Evolutionary conservation across 1,284 basidiomycete species (phyloP).

Genomic region (Naganishia albida): DNA sequence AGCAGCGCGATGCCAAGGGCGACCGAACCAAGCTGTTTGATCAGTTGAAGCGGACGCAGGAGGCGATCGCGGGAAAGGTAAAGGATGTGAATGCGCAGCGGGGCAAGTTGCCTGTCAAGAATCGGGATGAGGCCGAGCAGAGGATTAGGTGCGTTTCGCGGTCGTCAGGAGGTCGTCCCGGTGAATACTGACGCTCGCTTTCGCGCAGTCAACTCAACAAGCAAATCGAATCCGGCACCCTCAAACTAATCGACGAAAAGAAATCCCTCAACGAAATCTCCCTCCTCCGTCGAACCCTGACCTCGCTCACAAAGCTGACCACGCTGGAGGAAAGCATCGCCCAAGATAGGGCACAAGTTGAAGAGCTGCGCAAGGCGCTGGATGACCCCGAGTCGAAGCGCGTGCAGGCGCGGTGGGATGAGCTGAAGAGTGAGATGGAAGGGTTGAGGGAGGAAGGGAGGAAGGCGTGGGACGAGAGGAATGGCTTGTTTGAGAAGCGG

Average conservation of each 20-base stretch:
- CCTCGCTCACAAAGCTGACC: slow-evolving; percentile 62
- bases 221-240: slow-evolving; percentile 84
- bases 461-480: slow-evolving; percentile 76
- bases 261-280: slow-evolving; percentile 87
- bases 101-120: slow-evolving; percentile 80
- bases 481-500: slow-evolving; percentile 85
- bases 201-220: slow-evolving; percentile 71
- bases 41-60: slow-evolving; percentile 79
- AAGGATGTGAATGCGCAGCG: slow-evolving; percentile 85
- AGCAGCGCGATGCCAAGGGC: slow-evolving; percentile 78
- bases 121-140: slow-evolving; percentile 81
- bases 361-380: slow-evolving; percentile 78
- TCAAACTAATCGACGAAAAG: slow-evolving; percentile 97
- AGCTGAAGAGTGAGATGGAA: slow-evolving; percentile 83
- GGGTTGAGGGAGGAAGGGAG: slow-evolving; percentile 82
- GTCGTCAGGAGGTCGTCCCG: neutral
- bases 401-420: slow-evolving; percentile 76
- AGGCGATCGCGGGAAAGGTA: slow-evolving; percentile 80
- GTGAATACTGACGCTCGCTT: slow-evolving; percentile 23
- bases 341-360: slow-evolving; percentile 69
- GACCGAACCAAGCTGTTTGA: slow-evolving; percentile 73
- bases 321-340: slow-evolving; percentile 83
- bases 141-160: slow-evolving; percentile 69
- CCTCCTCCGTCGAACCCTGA: slow-evolving; percentile 68
- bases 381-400: slow-evolving; percentile 91